Percentiles rank a stretch among this genome's conserved stretches.
Conservation (phyloP, 2,329 filamentous ascomycete genomes). For the Hypoxylon sp. region DNA sequence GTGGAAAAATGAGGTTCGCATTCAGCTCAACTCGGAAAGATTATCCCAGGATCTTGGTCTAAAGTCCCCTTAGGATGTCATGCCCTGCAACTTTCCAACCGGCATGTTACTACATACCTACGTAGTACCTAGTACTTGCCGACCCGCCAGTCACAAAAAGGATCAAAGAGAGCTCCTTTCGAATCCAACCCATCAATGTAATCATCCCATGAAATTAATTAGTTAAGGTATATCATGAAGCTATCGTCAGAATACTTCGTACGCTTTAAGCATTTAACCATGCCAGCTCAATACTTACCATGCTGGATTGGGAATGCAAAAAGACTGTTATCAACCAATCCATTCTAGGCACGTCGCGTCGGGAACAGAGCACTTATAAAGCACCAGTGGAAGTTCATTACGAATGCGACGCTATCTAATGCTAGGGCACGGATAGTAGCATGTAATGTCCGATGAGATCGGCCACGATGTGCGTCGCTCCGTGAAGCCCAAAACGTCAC, state of each 20-base stretch:
- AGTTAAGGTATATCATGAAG: neutral
- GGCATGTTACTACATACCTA: neutral
- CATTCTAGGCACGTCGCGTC: slow-evolving; percentile 17
- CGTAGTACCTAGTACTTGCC: neutral
- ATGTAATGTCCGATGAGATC: slow-evolving; percentile 25
- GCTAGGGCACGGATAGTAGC: neutral
- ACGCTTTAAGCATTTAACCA: neutral
- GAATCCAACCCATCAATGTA: slow-evolving; percentile 3
- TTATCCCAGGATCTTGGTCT: slow-evolving; percentile 8
- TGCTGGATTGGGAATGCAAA: neutral
- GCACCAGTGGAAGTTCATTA: slow-evolving; percentile 7
- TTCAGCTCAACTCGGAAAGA: slow-evolving; percentile 8
- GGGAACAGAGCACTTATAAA: slow-evolving; percentile 1
- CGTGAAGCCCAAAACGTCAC: slow-evolving; percentile 24
- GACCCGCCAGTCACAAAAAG: neutral
- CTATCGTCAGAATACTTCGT: neutral
- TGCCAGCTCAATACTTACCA: neutral
- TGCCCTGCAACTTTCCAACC: slow-evolving; percentile 6
- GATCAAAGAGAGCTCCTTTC: neutral
- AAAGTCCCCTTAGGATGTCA: neutral
- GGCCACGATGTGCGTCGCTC: slow-evolving; percentile 19
- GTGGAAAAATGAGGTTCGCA: slow-evolving; percentile 24
- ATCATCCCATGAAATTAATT: neutral
- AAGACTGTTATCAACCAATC: slow-evolving; percentile 7
- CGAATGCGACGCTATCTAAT: slow-evolving; percentile 18